Percentiles rank a stretch among this genome's conserved stretches.
These are phyloP conservation scores for Podila clonocystis DNA, from an alignment of 192 early-diverging fungal genomes.

Conservation along the genomic window DNA sequence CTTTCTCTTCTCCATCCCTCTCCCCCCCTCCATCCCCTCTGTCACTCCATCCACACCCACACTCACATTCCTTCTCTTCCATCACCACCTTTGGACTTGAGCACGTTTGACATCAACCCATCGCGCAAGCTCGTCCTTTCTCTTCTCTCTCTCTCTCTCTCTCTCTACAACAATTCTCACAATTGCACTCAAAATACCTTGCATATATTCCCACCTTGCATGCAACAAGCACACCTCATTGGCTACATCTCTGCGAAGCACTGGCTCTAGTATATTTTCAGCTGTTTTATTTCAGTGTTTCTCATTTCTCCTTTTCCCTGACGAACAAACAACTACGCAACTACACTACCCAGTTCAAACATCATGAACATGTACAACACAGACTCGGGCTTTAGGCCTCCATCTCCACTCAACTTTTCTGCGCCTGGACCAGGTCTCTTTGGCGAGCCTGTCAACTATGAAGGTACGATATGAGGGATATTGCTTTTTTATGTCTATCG, in stretches of 20 bases:
- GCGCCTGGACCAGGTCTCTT: conserved; percentile 37
- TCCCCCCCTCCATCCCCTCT: not conserved
- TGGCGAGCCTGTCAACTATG: conserved; percentile 24
- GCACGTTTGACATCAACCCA: too few relatives aligned
- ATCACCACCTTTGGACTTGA: not conserved
- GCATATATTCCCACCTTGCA: not conserved
- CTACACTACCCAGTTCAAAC: not conserved
- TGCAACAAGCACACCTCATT: not conserved
- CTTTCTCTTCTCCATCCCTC: not conserved
- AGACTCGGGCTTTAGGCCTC: conserved; percentile 48
- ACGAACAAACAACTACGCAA: not conserved
- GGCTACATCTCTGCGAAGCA: not conserved
- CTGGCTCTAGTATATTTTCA: too few relatives aligned
- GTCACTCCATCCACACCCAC: not conserved
- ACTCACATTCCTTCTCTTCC: not conserved
- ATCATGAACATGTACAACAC: conserved; percentile 51
- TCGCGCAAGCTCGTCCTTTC: not conserved
- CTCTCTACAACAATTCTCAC: not conserved
- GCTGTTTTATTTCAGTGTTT: too few relatives aligned
- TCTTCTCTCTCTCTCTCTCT: too few relatives aligned
- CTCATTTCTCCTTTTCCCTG: too few relatives aligned
- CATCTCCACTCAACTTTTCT: conserved; percentile 26
- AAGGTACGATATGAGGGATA: conserved; percentile 12
- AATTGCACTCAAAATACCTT: not conserved
- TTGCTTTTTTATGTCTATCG: not conserved